Evolutionary conservation across 345 rosid species (phyloP), one percentile per base, ranked within the genome.

Genomic region (Luvunga scandens): DNA sequence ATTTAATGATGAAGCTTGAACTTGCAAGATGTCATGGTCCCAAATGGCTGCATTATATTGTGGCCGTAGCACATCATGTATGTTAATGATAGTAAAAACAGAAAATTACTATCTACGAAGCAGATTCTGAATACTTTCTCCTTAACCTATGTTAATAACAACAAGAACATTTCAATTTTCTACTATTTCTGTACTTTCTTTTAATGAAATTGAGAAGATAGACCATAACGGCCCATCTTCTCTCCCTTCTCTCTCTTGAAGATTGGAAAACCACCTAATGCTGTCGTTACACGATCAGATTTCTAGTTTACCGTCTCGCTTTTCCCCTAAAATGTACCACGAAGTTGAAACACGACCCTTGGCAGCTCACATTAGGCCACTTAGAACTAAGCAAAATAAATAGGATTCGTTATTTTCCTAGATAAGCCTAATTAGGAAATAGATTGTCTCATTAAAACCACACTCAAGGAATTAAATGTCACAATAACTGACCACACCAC

Each of bases 401-500:
- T 62, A 62, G 19, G 42, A 56, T 30, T 18, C 42, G 14, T 18
- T 71, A 53, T 28, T 30, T 5, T 30, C 39, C 75, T 21, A 30
- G n/a, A 9, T 10, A 55, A 18, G 16, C 42, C 75, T 21, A 53
- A 28, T 2, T 6, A 55, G 8, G 16, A 39, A 61, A 73, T 10
- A 60, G 27, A 25, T 16, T 72, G 31, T n/a, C 45, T 34, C 48
- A 57, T n/a, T 71, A 31, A 24, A 56, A 72, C 27, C 66, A 34
- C 13, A 56, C 65, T 57, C 50, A 48, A 69, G 39, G 61, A 56
- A 71, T 55, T 28, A 31, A 55, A 53, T 53, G 21, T 70, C 60
- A 27, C 30, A 75, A 72, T 62, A 75, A 90, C 91, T 77, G 65
- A 96, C 99, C 93, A 96, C 98, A 18, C 98, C 97, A 63, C 98